phyloP scores from a whole-genome alignment of 345 rosid genomes.

The Pelargonium nanum region DNA sequence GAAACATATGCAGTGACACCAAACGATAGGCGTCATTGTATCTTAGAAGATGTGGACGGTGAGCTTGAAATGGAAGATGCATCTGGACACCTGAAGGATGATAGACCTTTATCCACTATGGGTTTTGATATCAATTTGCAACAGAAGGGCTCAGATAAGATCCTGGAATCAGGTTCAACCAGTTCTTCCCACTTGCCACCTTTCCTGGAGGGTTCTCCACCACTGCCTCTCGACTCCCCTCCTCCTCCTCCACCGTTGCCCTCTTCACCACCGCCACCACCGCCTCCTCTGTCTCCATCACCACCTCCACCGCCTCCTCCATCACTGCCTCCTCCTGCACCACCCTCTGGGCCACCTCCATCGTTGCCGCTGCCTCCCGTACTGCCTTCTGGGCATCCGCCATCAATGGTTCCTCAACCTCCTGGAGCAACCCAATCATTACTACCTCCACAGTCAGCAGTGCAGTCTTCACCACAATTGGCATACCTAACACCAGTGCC shows the following conservation, averaged over 20 bases:
- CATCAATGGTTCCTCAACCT: conserved; percentile 9
- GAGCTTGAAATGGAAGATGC: conserved; percentile 90
- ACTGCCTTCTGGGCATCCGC: conserved; percentile 27
- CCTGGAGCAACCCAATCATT: not conserved
- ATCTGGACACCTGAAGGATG: conserved; percentile 59
- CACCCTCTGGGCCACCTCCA: conserved; percentile 15
- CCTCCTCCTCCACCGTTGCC: conserved; percentile 67
- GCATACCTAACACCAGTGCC: conserved; percentile 45
- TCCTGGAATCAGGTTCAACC: conserved; percentile 21
- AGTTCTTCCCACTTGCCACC: conserved; percentile 29
- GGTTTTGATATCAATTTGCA: conserved; percentile 27
- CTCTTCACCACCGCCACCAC: conserved; percentile 54
- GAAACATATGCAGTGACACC: conserved; percentile 34
- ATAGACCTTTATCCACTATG: conserved; percentile 15
- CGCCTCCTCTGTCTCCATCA: conserved; percentile 27
- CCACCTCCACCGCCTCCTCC: conserved; percentile 42
- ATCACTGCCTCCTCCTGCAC: conserved; percentile 22
- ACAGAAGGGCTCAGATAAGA: conserved; percentile 23
- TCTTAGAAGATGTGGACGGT: conserved; percentile 71
- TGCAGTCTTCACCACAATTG: conserved; percentile 46
- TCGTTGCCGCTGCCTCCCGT: conserved; percentile 25
- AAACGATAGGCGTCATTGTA: conserved; percentile 53
- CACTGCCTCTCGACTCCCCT: conserved; percentile 65
- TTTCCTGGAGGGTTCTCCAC: conserved; percentile 50
- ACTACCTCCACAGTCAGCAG: conserved; percentile 23